Evolutionary conservation across 306 rosid genomes (phyloP), one percentile per base, ranked within the genome.

Genomic region (Alnus glutinosa): DNA sequence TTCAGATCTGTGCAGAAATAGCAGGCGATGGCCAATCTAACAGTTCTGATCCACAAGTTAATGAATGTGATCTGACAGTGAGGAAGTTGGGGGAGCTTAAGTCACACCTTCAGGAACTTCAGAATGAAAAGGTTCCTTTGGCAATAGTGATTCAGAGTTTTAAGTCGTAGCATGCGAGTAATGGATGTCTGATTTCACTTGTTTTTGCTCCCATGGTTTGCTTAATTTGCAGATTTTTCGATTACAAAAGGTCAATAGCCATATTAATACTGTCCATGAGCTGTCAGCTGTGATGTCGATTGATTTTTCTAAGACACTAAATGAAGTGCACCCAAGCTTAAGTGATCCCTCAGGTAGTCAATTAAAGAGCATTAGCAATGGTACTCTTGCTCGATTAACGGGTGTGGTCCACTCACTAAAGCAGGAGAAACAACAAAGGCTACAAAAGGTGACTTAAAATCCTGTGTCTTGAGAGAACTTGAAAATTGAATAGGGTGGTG

Each of bases 251-350:
- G 92, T 92, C 75, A 86, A 82, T 62, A 77, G 83, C 79, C 81
- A 92, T 74, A 86, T 88, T 69, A 86, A 66, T 61, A 76, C 57
- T 66, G 86, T 92, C 75, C 86, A 82, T 12, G 93, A 85, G 75
- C 89, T 94, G 75, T 86, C 98, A 32, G 83, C 70, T 66, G 92
- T 88, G 71, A 86, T 94, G 93, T 89, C 94, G 47, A 75, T 91
- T 87, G 93, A 91, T 83, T 88, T 86, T 84, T 46, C 55, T 78
- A 83, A 82, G 84, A 87, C 84, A 19, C 70, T 94, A 58, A 82
- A 83, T 81, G 90, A 86, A 75, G 81, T 92, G 58, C 97, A 94
- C 83, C 92, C 92, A n/a, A 94, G 92, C 88, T 79, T 94, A 87
- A 79, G 79, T 11, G 86, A 86, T 85, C 80, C 90, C 44, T 82